phyloP scores from a whole-genome alignment of 2,329 filamentous ascomycete genomes.

The Sclerotinia nivalis region DNA sequence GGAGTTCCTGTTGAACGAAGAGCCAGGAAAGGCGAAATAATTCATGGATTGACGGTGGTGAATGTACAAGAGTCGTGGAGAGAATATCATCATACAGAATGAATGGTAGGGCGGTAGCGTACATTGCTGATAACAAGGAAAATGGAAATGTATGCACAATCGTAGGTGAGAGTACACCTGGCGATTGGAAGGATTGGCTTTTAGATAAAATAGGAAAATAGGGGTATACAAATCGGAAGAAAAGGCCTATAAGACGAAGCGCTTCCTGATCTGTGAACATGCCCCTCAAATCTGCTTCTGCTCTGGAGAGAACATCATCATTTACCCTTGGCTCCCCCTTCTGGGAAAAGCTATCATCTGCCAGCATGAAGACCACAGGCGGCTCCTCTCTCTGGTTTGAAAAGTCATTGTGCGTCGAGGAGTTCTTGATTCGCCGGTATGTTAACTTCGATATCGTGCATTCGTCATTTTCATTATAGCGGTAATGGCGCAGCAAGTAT shows the following conservation, averaged over 20 bases:
- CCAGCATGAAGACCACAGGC: constrained; percentile 40
- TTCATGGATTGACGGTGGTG: constrained; percentile 37
- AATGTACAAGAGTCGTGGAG: constrained; percentile 40
- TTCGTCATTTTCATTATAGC: constrained; percentile 40
- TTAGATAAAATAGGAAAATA: constrained; percentile 48
- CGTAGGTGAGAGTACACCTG: constrained; percentile 34
- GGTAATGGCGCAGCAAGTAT: constrained; percentile 38
- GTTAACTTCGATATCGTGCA: constrained; percentile 41
- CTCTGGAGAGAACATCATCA: constrained; percentile 36
- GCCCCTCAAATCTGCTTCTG: constrained; percentile 33
- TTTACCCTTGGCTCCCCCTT: constrained; percentile 41
- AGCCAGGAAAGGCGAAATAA: constrained; percentile 42
- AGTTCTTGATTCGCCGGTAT: constrained; percentile 38
- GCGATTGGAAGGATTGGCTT: constrained; percentile 39
- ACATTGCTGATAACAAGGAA: constrained; percentile 46
- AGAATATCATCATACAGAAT: constrained; percentile 47
- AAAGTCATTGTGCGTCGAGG: constrained; percentile 29
- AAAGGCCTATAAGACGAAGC: constrained; percentile 45
- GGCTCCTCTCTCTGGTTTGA: constrained; percentile 36
- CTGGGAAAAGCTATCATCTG: constrained; percentile 38
- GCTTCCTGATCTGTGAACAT: constrained; percentile 42
- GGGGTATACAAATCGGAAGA: constrained; percentile 48
- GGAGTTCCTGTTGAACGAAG: constrained; percentile 40
- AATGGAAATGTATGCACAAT: constrained; percentile 43
- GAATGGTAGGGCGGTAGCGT: constrained; percentile 48